Conservation (phyloP, 1,139 yeast genomes). For the Pichia inconspicua region DNA sequence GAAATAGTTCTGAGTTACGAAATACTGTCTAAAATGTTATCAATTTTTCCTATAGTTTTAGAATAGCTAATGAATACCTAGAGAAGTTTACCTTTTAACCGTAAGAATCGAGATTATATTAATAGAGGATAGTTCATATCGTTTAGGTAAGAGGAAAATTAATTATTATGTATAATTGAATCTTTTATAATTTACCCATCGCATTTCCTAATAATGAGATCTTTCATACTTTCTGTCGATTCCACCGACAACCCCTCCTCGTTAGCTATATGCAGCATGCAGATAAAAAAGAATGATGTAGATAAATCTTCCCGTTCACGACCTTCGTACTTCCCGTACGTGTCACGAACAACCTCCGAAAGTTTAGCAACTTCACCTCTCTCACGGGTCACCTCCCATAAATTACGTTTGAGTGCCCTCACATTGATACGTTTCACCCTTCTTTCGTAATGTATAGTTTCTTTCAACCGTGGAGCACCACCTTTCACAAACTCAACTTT, state of each 20-base stretch:
- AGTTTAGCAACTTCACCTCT: conserved; percentile 18
- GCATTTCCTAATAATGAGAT: conserved; percentile 37
- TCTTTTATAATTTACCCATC: neutral
- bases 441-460: conserved; percentile 55
- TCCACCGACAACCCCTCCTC: conserved; percentile 72
- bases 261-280: conserved; percentile 79
- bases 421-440: conserved; percentile 85
- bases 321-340: conserved; percentile 45
- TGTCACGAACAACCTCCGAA: conserved; percentile 36
- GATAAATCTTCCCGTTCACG: conserved; percentile 61
- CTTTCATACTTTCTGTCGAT: conserved; percentile 48
- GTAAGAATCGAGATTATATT: too few relatives aligned
- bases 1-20: too few relatives aligned
- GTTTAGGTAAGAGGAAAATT: too few relatives aligned
- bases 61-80: too few relatives aligned
- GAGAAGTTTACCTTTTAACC: too few relatives aligned
- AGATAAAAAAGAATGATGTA: conserved; percentile 81
- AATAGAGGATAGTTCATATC: too few relatives aligned
- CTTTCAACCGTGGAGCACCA: conserved; percentile 6
- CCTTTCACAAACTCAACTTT: neutral
- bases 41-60: too few relatives aligned
- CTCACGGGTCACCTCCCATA: conserved; percentile 46
- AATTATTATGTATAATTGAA: neutral
- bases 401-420: conserved; percentile 65
- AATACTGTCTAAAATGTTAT: too few relatives aligned